Conservation (phyloP, 2,329 filamentous ascomycete species). For the Ceratocystis alfenasii region DNA sequence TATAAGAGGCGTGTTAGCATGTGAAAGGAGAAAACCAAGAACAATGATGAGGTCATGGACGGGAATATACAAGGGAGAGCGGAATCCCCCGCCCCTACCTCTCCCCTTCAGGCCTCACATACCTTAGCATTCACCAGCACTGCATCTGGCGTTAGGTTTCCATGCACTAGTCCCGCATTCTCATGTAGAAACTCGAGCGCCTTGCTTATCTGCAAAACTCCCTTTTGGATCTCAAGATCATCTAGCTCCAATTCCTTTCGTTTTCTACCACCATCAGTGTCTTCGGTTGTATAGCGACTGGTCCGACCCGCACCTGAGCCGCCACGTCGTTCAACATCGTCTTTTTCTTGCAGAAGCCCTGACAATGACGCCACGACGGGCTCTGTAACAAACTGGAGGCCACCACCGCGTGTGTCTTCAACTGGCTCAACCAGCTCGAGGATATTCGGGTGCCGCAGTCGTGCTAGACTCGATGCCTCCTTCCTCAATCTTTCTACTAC, state of each 20-base stretch:
- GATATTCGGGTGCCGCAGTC: constrained; percentile 80
- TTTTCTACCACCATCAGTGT: constrained; percentile 58
- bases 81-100: constrained; percentile 25
- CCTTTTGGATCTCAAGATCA: constrained; percentile 95
- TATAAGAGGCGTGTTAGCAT: constrained; percentile 28
- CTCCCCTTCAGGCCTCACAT: constrained; percentile 20
- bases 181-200: constrained; percentile 92
- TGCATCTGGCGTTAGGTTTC: constrained; percentile 85
- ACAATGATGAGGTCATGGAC: too few relatives aligned
- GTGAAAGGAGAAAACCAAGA: neutral
- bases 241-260: constrained; percentile 84
- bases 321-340: constrained; percentile 60
- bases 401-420: constrained; percentile 82
- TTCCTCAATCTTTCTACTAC: constrained; percentile 83
- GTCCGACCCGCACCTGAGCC: constrained; percentile 48
- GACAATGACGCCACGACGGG: constrained; percentile 80
- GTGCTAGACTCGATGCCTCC: constrained; percentile 78
- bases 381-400: constrained; percentile 92
- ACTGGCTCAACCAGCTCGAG: constrained; percentile 89
- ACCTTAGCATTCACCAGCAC: constrained; percentile 90
- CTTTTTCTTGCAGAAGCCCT: constrained; percentile 72
- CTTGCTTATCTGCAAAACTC: constrained; percentile 81
- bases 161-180: constrained; percentile 85
- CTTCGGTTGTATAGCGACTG: constrained; percentile 71
- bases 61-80: neutral